Evolutionary conservation across 2,329 filamentous ascomycete genomes (phyloP), one percentile per base, ranked within the genome.

Genomic region (Bretziella fagacearum): DNA sequence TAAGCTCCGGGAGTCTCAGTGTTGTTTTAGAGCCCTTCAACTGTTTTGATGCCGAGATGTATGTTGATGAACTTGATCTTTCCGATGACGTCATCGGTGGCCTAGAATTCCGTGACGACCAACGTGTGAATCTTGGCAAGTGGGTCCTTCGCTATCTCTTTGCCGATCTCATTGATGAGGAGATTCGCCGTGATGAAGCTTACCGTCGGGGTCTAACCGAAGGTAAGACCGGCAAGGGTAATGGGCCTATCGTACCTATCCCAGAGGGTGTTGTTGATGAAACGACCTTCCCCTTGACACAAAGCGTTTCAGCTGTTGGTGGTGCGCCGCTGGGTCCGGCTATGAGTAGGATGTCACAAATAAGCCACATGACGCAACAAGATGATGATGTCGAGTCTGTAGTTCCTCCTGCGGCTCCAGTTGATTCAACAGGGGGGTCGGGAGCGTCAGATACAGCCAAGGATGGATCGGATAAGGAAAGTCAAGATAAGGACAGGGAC

Each of bases 1-100:
- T 89, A 17, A 81, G 89, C 55, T 96, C 89, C 3, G 91, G 91
- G 29, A 85, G 84, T 52, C 67, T 98, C 47, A 89, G 86, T 2
- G 89, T 95, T 2, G 80, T 93, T 15, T 63, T 98, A 15, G 91
- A 98, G 58, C 84, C 87, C 33, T 93, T 91, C 57, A 93, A 93
- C 55, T 95, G 87, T 60, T 98, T 98, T 55, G 91, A 98, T 62
- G 91, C 87, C 13, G 91, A 98, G 58, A 82, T 94, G 62, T 98
- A 98, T 59, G 89, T 86, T 1, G 91, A 98, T 59, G 87, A 96
- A 62, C 66, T 93, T 29, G 69, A 78, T 33, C 55, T 89, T 47
- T 22, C 37, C 18, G 40, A 15, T 13, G 73, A 81, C 8, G 79
- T 85, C 52, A 67, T 74, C n/a, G 68, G 82, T 15, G 80, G 87